These are phyloP conservation scores for Psidium friedrichsthalianum DNA, from an alignment of 345 rosid species.

Conservation along the genomic window DNA sequence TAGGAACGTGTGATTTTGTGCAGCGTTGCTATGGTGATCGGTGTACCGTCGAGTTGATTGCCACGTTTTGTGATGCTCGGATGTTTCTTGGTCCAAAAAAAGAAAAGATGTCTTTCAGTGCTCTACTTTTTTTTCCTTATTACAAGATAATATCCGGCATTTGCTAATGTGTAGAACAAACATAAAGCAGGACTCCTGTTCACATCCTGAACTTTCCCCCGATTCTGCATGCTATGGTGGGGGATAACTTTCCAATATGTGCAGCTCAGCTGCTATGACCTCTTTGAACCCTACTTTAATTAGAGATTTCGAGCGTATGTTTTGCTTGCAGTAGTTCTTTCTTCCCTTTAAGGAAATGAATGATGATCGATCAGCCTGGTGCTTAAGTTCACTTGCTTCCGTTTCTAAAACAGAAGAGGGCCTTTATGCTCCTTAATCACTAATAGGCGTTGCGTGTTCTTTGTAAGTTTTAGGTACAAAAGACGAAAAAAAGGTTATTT, in stretches of 20 bases:
- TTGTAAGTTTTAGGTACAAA: neutral
- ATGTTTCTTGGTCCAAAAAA: too few relatives aligned
- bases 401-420: neutral
- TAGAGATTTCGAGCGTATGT: neutral
- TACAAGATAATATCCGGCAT: neutral
- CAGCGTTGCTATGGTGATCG: too few relatives aligned
- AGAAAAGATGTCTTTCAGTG: neutral
- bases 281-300: neutral
- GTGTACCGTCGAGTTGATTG: neutral
- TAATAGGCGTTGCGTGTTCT: neutral
- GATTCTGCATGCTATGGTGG: conserved; percentile 57
- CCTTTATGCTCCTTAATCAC: neutral
- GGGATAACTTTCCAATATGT: neutral
- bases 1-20: neutral
- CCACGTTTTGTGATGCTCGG: neutral
- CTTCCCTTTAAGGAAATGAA: neutral
- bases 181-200: conserved; percentile 22
- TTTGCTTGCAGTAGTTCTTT: neutral
- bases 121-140: neutral
- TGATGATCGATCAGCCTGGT: neutral
- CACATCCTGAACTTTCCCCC: conserved; percentile 59
- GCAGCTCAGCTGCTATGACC: neutral
- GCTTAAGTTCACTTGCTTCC: neutral
- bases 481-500: too few relatives aligned
- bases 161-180: conserved; percentile 29